A percentile compares a stretch with the other conserved stretches of the same genome.
These are phyloP conservation scores for Kodamaea jinghongensis DNA, from an alignment of 805 yeast genomes.

Conservation along the genomic window DNA sequence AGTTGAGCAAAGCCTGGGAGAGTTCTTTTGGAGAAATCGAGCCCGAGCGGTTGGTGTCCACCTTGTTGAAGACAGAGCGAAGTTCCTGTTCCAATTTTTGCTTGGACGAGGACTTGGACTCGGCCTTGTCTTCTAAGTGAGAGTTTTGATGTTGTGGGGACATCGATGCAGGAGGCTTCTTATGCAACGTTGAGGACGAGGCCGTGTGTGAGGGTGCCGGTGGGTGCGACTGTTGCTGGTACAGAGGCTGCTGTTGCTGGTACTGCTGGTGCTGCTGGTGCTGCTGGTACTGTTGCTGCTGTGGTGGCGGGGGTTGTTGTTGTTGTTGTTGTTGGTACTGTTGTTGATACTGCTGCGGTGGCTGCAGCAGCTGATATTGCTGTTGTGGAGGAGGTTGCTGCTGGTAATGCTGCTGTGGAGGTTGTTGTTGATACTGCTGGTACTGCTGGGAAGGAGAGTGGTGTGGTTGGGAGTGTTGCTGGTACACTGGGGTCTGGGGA, in stretches of 20 bases:
- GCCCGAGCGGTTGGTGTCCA: slow-evolving; percentile 55
- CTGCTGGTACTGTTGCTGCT: slow-evolving; percentile 11
- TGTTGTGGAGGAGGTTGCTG: slow-evolving; percentile 6
- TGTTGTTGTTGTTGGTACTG: slow-evolving; percentile 12
- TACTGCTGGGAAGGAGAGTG: slow-evolving; percentile 8
- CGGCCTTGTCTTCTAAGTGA: slow-evolving; percentile 13
- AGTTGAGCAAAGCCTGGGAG: slow-evolving; percentile 55
- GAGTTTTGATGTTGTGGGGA: slow-evolving; percentile 5
- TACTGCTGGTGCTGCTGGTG: slow-evolving; percentile 16
- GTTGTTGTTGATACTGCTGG: slow-evolving; percentile 9
- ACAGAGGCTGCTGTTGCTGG: slow-evolving; percentile 12
- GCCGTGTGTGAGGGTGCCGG: slow-evolving; percentile 11
- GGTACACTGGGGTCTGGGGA: slow-evolving; percentile 7
- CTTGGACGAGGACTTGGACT: slow-evolving; percentile 26
- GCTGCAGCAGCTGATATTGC: slow-evolving; percentile 11
- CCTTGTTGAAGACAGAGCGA: slow-evolving; percentile 50
- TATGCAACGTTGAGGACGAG: slow-evolving; percentile 15
- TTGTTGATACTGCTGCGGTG: slow-evolving; percentile 12
- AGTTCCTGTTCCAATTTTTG: slow-evolving; percentile 47
- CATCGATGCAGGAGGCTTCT: slow-evolving; percentile 17
- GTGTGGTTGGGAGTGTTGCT: slow-evolving; percentile 4
- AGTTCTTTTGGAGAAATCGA: slow-evolving; percentile 55
- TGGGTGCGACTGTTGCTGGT: slow-evolving; percentile 12
- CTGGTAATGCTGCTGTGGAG: slow-evolving; percentile 1
- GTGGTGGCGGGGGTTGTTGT: slow-evolving; percentile 10